Conservation (phyloP, 306 rosid species). For the Sesbania bispinosa region DNA sequence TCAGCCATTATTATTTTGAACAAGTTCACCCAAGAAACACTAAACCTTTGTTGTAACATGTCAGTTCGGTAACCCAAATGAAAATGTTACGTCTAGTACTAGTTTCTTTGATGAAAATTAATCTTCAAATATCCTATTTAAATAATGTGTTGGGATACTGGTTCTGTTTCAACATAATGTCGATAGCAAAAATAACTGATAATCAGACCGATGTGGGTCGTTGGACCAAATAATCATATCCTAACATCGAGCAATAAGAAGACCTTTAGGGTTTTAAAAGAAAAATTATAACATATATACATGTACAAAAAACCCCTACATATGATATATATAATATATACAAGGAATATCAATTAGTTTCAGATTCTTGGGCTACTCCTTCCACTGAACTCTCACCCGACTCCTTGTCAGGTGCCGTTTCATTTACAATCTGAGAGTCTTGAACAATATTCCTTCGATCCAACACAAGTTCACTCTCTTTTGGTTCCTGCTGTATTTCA, state of each 20-base stretch:
- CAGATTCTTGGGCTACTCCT: slow-evolving; percentile 15
- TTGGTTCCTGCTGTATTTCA: too few species aligned
- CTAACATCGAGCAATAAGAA: background rate
- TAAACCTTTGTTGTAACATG: background rate
- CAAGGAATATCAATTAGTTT: slow-evolving; percentile 18
- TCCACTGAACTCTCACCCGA: slow-evolving; percentile 1
- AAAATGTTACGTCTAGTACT: background rate
- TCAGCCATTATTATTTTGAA: background rate
- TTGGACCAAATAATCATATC: background rate
- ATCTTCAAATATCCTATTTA: background rate
- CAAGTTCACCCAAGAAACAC: background rate
- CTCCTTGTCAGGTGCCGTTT: background rate
- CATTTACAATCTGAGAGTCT: too few species aligned
- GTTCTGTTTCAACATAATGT: background rate
- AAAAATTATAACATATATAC: too few species aligned
- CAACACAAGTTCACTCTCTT: too few species aligned
- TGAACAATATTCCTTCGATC: too few species aligned
- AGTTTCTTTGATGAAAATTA: background rate
- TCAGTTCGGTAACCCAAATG: background rate
- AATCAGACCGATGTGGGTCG: background rate
- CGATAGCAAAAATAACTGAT: background rate
- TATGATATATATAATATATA: slow-evolving; percentile 10
- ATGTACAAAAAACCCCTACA: slow-evolving; percentile 25
- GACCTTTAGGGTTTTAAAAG: too few species aligned
- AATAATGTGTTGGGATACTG: background rate